Evolutionary conservation across 768 basidiomycete species (phyloP).

Genomic region (Russula olivacea): DNA sequence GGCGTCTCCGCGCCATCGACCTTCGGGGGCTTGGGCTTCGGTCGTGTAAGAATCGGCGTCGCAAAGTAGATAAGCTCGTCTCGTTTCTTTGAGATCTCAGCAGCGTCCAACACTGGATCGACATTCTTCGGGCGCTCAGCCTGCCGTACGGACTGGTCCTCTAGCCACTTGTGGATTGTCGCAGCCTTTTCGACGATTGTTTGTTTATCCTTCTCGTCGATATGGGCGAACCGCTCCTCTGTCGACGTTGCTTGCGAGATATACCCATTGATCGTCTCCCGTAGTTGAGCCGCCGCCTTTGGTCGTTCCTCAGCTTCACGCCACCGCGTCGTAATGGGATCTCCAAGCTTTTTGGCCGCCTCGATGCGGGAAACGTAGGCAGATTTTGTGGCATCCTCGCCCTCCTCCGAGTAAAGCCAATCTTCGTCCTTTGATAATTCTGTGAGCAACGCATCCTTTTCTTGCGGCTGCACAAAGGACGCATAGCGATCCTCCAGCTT

Average conservation of each 20-base stretch:
- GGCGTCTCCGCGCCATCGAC: conserved; percentile 68
- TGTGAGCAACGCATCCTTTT: conserved; percentile 70
- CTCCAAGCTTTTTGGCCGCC: conserved; percentile 75
- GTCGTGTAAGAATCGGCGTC: conserved; percentile 83
- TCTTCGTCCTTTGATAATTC: conserved; percentile 80
- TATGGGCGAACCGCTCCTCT: conserved; percentile 87
- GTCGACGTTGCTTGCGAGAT: conserved; percentile 71
- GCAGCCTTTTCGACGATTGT: conserved; percentile 84
- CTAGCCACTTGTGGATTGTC: conserved; percentile 90
- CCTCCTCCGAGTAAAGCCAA: conserved; percentile 96
- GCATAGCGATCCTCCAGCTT: conserved; percentile 90
- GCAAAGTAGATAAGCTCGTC: conserved; percentile 91
- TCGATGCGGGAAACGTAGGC: conserved; percentile 86
- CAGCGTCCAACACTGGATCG: conserved; percentile 73
- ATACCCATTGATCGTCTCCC: conserved; percentile 86
- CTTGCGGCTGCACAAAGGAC: conserved; percentile 61
- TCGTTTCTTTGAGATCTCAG: conserved; percentile 83
- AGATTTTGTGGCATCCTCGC: conserved; percentile 93
- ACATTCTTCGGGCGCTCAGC: conserved; percentile 84
- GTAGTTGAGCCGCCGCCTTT: conserved; percentile 62
- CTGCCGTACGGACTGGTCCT: conserved; percentile 85
- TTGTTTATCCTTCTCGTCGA: conserved; percentile 84
- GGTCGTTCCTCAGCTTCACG: conserved; percentile 80
- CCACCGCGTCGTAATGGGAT: conserved; percentile 79
- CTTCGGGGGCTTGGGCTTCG: conserved; percentile 82